Conservation (phyloP, 805 yeast species). For the Zygoascus tannicola region DNA sequence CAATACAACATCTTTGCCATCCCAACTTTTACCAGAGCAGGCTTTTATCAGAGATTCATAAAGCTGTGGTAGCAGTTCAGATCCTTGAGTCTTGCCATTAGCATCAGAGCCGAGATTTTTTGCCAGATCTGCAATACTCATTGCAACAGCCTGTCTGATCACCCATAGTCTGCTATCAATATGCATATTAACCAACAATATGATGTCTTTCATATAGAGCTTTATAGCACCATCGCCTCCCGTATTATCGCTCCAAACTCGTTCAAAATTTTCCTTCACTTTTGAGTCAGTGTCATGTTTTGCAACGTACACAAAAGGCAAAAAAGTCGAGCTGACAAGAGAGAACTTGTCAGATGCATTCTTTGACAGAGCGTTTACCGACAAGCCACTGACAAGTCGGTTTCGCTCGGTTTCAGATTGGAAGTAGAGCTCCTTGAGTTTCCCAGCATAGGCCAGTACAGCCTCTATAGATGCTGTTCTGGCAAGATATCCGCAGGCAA, state of each 20-base stretch:
- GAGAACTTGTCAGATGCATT: slow-evolving; percentile 62
- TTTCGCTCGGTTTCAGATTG: slow-evolving; percentile 39
- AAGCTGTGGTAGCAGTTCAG: slow-evolving; percentile 21
- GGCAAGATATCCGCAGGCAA: slow-evolving; percentile 69
- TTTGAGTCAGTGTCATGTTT: slow-evolving; percentile 49
- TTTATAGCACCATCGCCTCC: slow-evolving; percentile 65
- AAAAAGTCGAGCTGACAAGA: slow-evolving; percentile 48
- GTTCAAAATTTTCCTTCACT: slow-evolving; percentile 42
- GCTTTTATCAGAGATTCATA: slow-evolving; percentile 50
- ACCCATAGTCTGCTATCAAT: slow-evolving; percentile 47
- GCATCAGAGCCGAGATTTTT: slow-evolving; percentile 4
- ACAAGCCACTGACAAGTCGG: slow-evolving; percentile 47
- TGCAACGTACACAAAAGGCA: slow-evolving; percentile 76
- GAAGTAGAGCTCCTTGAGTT: slow-evolving; percentile 49
- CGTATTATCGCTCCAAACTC: slow-evolving; percentile 71
- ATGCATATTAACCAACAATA: slow-evolving; percentile 39
- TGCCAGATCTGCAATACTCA: slow-evolving; percentile 25
- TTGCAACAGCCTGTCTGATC: slow-evolving; percentile 62
- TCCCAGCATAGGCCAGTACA: slow-evolving; percentile 44
- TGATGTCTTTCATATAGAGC: slow-evolving; percentile 62
- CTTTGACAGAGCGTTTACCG: slow-evolving; percentile 56
- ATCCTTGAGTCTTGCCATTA: slow-evolving; percentile 12
- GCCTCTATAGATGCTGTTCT: slow-evolving; percentile 48
- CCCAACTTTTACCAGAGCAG: slow-evolving; percentile 73
- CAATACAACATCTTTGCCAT: slow-evolving; percentile 71